Conservation (phyloP, 2,329 filamentous ascomycete species). For the Coniochaeta pulveracea region DNA sequence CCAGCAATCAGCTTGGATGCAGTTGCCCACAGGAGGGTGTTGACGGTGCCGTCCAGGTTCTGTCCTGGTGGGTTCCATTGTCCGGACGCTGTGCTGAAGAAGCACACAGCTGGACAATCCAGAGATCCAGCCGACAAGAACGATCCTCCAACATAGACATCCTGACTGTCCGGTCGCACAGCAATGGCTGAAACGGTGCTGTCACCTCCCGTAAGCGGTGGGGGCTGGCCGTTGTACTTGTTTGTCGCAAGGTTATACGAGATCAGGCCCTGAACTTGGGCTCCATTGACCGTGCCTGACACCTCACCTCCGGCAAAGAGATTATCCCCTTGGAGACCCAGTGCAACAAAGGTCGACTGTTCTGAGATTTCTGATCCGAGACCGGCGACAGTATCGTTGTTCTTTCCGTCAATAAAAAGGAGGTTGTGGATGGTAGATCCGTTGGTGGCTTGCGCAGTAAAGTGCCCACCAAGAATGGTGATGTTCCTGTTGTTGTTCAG, state of each 20-base stretch:
- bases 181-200: slow-evolving; percentile 68
- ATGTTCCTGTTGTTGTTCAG: slow-evolving; percentile 59
- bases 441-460: slow-evolving; percentile 57
- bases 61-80: slow-evolving; percentile 76
- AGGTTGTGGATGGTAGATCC: slow-evolving; percentile 69
- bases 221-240: slow-evolving; percentile 60
- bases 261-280: slow-evolving; percentile 59
- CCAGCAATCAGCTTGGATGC: slow-evolving; percentile 63
- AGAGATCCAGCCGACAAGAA: slow-evolving; percentile 79
- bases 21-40: slow-evolving; percentile 65
- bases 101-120: slow-evolving; percentile 71
- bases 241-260: slow-evolving; percentile 63
- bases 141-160: slow-evolving; percentile 77
- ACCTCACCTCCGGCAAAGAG: slow-evolving; percentile 78
- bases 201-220: slow-evolving; percentile 58
- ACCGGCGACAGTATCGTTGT: slow-evolving; percentile 52
- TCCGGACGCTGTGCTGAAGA: slow-evolving; percentile 56
- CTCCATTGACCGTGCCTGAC: slow-evolving; percentile 55
- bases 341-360: slow-evolving; percentile 63
- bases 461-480: slow-evolving; percentile 82
- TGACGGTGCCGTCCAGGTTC: slow-evolving; percentile 58
- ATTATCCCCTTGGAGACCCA: slow-evolving; percentile 54
- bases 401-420: slow-evolving; percentile 66
- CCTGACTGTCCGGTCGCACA: slow-evolving; percentile 54
- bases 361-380: slow-evolving; percentile 53